Percentiles rank a stretch among this genome's conserved stretches.
These are phyloP conservation scores for Wickerhamiella allomyrinae DNA, from an alignment of 805 yeast genomes.

Conservation along the genomic window DNA sequence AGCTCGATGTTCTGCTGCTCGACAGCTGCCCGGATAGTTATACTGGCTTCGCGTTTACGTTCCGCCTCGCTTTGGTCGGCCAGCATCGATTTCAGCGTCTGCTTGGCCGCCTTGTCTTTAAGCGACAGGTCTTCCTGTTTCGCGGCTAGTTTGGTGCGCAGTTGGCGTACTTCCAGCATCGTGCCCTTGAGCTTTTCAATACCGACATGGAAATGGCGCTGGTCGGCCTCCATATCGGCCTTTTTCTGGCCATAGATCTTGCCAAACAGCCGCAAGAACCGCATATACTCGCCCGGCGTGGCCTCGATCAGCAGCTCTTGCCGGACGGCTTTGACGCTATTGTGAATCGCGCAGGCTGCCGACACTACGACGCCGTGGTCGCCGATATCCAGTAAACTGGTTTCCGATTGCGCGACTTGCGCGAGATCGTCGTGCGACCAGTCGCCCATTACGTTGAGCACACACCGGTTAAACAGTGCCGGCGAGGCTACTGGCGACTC, in stretches of 20 bases:
- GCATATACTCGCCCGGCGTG: conserved; percentile 43
- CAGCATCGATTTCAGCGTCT: conserved; percentile 61
- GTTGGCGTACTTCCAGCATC: conserved; percentile 49
- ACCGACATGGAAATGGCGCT: conserved; percentile 60
- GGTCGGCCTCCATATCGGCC: conserved; percentile 42
- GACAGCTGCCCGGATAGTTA: conserved; percentile 57
- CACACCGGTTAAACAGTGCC: conserved; percentile 81
- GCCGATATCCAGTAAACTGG: not conserved
- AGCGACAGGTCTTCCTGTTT: conserved; percentile 36
- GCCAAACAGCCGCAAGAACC: conserved; percentile 29
- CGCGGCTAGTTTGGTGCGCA: conserved; percentile 39
- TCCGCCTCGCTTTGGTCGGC: conserved; percentile 85
- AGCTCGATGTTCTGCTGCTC: conserved; percentile 53
- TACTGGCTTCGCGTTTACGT: conserved; percentile 71
- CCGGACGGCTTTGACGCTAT: not conserved
- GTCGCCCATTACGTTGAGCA: conserved; percentile 74
- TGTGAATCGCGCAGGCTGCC: not conserved
- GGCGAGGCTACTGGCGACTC: conserved; percentile 19
- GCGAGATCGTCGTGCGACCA: conserved; percentile 38
- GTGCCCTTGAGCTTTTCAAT: conserved; percentile 65
- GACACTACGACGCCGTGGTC: not conserved
- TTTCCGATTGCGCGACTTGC: not conserved
- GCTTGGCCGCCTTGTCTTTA: conserved; percentile 57
- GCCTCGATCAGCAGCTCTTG: not conserved
- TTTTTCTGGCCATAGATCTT: conserved; percentile 32